Conservation (phyloP, 2,329 filamentous ascomycete genomes). For the Fusarium napiforme region DNA sequence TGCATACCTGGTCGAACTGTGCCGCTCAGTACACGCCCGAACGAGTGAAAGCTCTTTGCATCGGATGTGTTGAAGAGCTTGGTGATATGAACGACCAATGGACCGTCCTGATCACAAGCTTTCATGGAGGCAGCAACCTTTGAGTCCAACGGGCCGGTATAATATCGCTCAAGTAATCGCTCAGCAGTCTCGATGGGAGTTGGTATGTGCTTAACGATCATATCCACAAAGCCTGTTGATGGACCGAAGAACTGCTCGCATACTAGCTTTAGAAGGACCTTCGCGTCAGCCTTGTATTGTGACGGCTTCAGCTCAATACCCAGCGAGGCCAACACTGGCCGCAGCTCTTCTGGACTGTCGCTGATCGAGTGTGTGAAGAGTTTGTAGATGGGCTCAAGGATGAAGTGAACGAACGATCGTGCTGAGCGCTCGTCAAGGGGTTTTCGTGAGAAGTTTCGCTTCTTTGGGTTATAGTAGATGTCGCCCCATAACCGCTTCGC, state of each 20-base stretch:
- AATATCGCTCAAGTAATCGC: conserved; percentile 83
- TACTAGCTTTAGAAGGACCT: conserved; percentile 85
- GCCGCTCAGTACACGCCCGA: conserved; percentile 93
- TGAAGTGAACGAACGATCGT: conserved; percentile 91
- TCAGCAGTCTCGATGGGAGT: conserved; percentile 84
- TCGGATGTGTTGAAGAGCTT: conserved; percentile 93
- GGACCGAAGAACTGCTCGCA: conserved; percentile 96
- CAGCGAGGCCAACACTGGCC: conserved; percentile 78
- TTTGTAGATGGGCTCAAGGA: conserved; percentile 98
- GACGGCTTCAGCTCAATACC: conserved; percentile 91
- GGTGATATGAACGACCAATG: conserved; percentile 89
- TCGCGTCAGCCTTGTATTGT: conserved; percentile 90
- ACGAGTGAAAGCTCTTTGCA: conserved; percentile 89
- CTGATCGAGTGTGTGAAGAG: conserved; percentile 95
- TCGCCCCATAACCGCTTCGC: conserved; percentile 92
- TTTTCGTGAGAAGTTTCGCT: conserved; percentile 92
- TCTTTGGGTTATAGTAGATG: conserved; percentile 92
- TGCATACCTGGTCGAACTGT: conserved; percentile 83
- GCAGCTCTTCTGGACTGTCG: conserved; percentile 86
- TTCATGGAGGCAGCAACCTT: conserved; percentile 84
- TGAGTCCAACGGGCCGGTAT: conserved; percentile 88
- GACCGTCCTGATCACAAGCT: conserved; percentile 87
- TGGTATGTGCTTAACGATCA: conserved; percentile 90
- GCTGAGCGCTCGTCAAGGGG: conserved; percentile 81
- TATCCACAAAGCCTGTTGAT: conserved; percentile 91